Conservation (phyloP, 225 moss, liverwort and hornwort species). For the Marchantia polymorpha region DNA sequence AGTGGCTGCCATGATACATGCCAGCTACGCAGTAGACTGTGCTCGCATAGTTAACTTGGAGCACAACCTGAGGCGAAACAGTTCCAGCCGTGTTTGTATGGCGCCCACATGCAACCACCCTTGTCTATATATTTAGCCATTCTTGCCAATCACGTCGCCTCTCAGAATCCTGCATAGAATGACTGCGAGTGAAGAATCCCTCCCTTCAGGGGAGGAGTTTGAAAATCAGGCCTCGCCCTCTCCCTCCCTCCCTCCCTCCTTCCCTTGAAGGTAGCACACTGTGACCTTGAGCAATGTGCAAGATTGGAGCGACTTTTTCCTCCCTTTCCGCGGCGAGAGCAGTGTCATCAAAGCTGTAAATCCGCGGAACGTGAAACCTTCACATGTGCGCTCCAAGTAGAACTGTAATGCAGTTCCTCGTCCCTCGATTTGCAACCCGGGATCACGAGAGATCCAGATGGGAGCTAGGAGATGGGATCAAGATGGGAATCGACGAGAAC, state of each 20-base stretch:
- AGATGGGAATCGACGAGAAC: no score
- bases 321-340: no score
- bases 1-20: constrained; percentile 1
- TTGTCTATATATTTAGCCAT: neutral
- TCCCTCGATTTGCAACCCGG: neutral
- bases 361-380: neutral
- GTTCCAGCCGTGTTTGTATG: neutral
- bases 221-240: no score
- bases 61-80: neutral
- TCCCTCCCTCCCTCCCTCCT: no score
- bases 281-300: neutral
- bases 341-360: neutral
- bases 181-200: neutral
- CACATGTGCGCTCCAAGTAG: neutral
- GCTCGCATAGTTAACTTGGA: neutral
- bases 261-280: no score
- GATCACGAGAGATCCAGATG: neutral
- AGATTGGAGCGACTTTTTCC: neutral
- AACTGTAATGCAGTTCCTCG: neutral
- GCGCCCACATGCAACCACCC: neutral
- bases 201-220: neutral
- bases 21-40: neutral
- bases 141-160: neutral
- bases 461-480: no score
- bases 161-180: neutral